Evolutionary conservation across 176 grass and related monocot species (phyloP), one percentile per base, ranked within the genome.

Genomic region (Aechmea fasciata): DNA sequence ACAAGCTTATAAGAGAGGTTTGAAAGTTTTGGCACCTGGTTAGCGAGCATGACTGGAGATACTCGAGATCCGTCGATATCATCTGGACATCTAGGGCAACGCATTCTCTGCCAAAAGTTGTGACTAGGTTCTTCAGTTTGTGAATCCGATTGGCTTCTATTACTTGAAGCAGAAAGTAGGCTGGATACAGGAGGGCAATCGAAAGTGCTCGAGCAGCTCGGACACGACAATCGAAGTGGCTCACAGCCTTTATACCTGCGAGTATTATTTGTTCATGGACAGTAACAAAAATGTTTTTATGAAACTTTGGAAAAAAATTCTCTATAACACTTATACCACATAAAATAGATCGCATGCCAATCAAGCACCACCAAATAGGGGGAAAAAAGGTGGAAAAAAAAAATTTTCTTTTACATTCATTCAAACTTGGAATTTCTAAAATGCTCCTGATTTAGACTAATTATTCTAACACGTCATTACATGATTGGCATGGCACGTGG

Each of bases 231-330:
- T 29, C 80, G 63, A 61, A 99, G 67, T 67, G 84, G 84, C 71
- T 99, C 95, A 64, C 90, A 99, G 65, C 86, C 84, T 75, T 49
- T 85, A 75, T 88, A 99, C 86, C 95, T 99, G 77, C 4, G 75
- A 72, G 82, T 75, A 74, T 41, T 72, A 26, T 29, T 24, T 25
- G 23, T 69, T 63, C 9, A 3, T 61, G 9, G 20, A 15, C 9
- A 1, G 33, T 41, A 41, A 41, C 33, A 3, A 41, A 41, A 41
- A 41, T 41, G 33, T 41, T 41, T 41, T 7, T 41, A 41, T 41
- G 0, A 41, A 41, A 3, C 33, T 41, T 41, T 41, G 33, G 33
- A 41, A 41, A 33, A 33, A 41, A 41, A 7, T 7, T 41, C 4
- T 7, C 33, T 41, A 41, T 41, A 41, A 41, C 33, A 41, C 33